Evolutionary conservation across 176 grass and related monocot genomes (phyloP), one percentile per base, ranked within the genome.

Genomic region (Elaeis guineensis): DNA sequence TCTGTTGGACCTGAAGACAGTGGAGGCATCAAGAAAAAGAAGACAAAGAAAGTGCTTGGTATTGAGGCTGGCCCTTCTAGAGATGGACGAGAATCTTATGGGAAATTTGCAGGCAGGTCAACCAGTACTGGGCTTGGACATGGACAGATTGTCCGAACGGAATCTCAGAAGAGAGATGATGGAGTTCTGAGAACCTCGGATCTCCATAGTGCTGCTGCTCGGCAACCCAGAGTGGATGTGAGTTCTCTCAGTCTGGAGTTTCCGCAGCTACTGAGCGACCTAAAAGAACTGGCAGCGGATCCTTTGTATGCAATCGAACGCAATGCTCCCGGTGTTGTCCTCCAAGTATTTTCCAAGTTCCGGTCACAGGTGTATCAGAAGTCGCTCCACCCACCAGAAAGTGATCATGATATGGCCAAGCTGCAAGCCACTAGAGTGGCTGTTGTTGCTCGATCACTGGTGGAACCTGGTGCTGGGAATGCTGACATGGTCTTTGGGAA

Each of bases 361-460:
- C 87, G 93, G 12, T 89, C 82, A 0, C 63, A 75, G 49, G 59
- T 80, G 63, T 98, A 79, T 79, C 90, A 86, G 76, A 98, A 92
- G 56, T 75, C 72, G 80, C 83, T 85, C 61, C 66, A 71, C 16
- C 61, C 75, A 8, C 69, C 79, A 9, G 78, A 28, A 28, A 28
- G 82, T 30, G 86, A 90, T 21, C 29, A 61, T 0, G 89, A 72
- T 51, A 55, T 52, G 23, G 14, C 57, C 3, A 71, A 69, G 28
- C 12, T 68, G 4, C 51, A 30, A 21, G 62, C 30, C 5, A n/a
- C 12, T 35, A 23, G 14, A 63, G 3, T 16, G 3, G 18, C 50
- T 2, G 19, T 19, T 5, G 70, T 19, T 5, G 70, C 23, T 59
- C 24, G 15, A 21, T 12, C 58, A 19, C 39, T 5, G n/a, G 19